Evolutionary conservation across 2,329 filamentous ascomycete species (phyloP).

Genomic region (Blumeria graminis): DNA sequence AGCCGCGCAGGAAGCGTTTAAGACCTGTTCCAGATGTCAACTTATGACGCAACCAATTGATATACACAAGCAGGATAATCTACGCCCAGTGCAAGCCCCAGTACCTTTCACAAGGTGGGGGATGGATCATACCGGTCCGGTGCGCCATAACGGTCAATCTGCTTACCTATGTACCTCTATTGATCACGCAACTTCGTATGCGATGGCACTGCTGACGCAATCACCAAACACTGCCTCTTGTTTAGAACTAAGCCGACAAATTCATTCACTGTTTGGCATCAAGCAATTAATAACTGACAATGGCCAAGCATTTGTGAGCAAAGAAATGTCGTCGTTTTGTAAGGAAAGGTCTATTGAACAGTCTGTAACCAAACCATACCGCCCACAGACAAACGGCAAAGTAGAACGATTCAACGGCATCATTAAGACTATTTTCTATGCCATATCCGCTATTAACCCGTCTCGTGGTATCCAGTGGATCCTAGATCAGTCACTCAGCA

Average conservation of each 20-base stretch:
- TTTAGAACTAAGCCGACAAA: neutral
- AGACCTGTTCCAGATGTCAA: neutral
- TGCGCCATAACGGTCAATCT: neutral
- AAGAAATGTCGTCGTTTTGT: neutral
- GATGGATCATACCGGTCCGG: neutral
- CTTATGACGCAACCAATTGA: neutral
- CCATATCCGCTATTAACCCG: neutral
- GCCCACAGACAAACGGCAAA: neutral
- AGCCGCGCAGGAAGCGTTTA: neutral
- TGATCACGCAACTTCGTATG: neutral
- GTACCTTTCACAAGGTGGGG: neutral
- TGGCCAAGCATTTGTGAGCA: neutral
- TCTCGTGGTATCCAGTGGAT: neutral
- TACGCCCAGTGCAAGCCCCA: neutral
- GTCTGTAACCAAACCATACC: neutral
- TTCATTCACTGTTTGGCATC: neutral
- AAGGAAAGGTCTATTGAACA: neutral
- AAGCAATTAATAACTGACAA: neutral
- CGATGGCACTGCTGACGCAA: neutral
- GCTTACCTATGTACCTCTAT: neutral
- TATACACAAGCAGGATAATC: neutral
- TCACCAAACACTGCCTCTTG: neutral
- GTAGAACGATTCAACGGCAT: neutral
- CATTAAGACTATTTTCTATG: neutral
- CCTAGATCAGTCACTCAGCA: neutral